phyloP scores from a whole-genome alignment of 257 asterid genomes.

The Fraxinus anomala region DNA sequence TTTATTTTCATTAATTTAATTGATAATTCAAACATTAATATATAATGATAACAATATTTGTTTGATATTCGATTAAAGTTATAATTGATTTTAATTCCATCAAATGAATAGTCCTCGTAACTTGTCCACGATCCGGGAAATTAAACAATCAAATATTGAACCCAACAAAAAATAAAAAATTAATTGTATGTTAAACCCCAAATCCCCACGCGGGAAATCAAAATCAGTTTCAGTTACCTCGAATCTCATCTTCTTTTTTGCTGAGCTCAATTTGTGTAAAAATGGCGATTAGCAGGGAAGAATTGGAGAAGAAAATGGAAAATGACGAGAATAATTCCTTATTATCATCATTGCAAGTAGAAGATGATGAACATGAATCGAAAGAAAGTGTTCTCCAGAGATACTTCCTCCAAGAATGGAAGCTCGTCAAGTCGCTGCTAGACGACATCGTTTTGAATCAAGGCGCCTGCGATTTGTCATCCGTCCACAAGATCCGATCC shows the following conservation, averaged over 20 bases:
- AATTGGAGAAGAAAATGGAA: conserved; percentile 29
- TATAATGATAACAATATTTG: no score
- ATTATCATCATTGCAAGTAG: conserved; percentile 29
- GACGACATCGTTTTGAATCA: conserved; percentile 66
- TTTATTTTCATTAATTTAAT: no score
- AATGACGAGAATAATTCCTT: conserved; percentile 37
- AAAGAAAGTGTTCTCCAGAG: conserved; percentile 73
- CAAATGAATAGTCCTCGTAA: no score
- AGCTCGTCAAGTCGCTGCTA: conserved; percentile 74
- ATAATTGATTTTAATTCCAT: no score
- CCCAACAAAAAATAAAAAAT: not conserved
- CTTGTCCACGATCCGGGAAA: no score
- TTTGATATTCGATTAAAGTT: no score
- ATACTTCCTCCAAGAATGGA: conserved; percentile 93
- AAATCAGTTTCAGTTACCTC: not conserved
- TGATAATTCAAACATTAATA: no score
- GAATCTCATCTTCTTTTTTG: not conserved
- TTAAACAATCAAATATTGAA: no score
- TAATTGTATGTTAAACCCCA: not conserved
- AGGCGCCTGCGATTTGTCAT: conserved; percentile 64
- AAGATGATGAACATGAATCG: conserved; percentile 83
- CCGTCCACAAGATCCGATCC: conserved; percentile 82
- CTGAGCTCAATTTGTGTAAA: not conserved
- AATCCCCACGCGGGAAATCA: not conserved
- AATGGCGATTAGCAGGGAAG: conserved; percentile 1